Conservation (phyloP, 2,329 filamentous ascomycete species). For the Colletotrichum trifolii region DNA sequence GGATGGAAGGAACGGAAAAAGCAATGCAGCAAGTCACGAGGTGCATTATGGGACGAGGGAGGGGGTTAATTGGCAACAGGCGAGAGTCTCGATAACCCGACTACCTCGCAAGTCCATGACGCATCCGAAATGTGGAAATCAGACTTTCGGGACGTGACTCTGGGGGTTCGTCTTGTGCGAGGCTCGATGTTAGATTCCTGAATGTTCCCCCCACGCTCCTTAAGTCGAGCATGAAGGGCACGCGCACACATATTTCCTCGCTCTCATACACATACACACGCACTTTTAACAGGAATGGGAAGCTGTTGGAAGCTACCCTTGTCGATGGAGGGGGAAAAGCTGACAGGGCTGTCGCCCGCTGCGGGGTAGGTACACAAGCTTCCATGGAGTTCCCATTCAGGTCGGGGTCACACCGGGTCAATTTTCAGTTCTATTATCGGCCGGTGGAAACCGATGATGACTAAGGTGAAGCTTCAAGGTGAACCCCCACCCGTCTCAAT, state of each 20-base stretch:
- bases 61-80: not conserved
- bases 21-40: constrained; percentile 28
- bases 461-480: constrained; percentile 7
- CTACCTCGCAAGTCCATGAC: constrained; percentile 8
- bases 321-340: not conserved
- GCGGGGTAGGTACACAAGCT: constrained; percentile 19
- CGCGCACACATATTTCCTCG: not conserved
- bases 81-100: not conserved
- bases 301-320: constrained; percentile 18
- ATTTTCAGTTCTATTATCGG: not conserved
- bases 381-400: not conserved
- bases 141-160: not conserved
- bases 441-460: constrained; percentile 26
- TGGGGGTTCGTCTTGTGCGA: not conserved
- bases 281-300: constrained; percentile 1
- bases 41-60: constrained; percentile 26
- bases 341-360: constrained; percentile 18
- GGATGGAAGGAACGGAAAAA: constrained; percentile 3
- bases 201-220: constrained; percentile 1
- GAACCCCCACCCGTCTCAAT: constrained; percentile 1
- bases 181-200: not conserved
- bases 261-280: not conserved
- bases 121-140: constrained; percentile 1
- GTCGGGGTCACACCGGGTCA: not conserved
- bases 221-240: constrained; percentile 22